Evolutionary conservation across 2,329 filamentous ascomycete genomes (phyloP).

Genomic region (Ophiocordyceps camponoti-leonardi): DNA sequence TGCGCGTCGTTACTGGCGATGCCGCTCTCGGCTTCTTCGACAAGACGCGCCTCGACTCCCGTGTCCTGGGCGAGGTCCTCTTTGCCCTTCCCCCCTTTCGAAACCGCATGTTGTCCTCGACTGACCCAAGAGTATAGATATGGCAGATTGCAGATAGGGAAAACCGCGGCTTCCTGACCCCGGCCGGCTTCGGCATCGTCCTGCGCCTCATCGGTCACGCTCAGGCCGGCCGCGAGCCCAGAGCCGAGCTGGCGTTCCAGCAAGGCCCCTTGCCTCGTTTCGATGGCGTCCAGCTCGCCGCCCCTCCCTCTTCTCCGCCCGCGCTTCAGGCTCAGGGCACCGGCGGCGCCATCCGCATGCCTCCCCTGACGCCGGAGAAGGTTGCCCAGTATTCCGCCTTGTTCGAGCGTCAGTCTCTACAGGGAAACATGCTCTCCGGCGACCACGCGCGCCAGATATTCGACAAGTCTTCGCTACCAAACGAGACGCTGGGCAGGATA

Average conservation of each 20-base stretch:
- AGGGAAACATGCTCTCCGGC: conserved; percentile 57
- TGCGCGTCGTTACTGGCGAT: conserved; percentile 90
- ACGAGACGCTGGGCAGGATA: conserved; percentile 82
- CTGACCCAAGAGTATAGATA: conserved; percentile 42
- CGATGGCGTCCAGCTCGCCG: conserved; percentile 44
- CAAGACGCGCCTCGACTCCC: conserved; percentile 76
- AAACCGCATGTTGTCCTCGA: background rate
- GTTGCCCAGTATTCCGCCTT: conserved; percentile 74
- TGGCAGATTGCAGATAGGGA: conserved; percentile 98
- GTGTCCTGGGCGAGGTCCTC: conserved; percentile 71
- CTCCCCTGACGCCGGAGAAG: conserved; percentile 75
- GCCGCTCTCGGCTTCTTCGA: conserved; percentile 96
- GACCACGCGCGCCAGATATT: conserved; percentile 89
- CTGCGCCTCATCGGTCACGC: conserved; percentile 90
- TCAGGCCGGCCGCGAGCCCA: conserved; percentile 71
- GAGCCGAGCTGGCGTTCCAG: conserved; percentile 64
- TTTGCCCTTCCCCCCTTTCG: background rate
- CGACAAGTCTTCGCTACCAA: conserved; percentile 77
- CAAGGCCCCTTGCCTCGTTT: conserved; percentile 85
- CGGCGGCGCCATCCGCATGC: conserved; percentile 65
- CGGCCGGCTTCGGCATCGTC: conserved; percentile 83
- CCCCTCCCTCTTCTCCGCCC: conserved; percentile 19
- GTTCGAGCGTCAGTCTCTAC: conserved; percentile 75
- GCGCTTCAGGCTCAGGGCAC: conserved; percentile 38
- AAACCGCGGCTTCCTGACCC: conserved; percentile 86